Percentiles rank a stretch among this genome's conserved stretches.
These are phyloP conservation scores for Ophiobolus disseminans DNA, from an alignment of 2,329 filamentous ascomycete genomes.

Conservation along the genomic window DNA sequence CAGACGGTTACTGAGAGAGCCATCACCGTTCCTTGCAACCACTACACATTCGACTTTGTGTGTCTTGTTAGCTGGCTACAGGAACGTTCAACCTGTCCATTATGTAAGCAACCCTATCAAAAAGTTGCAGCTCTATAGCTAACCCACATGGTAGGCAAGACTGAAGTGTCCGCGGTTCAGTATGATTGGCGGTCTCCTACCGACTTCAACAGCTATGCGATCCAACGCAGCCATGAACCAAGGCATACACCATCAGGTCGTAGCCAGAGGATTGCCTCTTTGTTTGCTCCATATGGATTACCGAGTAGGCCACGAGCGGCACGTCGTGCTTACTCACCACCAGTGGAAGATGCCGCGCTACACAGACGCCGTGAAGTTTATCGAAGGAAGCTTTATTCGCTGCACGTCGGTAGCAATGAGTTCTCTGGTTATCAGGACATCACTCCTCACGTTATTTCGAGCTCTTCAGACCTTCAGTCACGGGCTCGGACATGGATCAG, in stretches of 20 bases:
- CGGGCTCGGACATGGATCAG: slow-evolving; percentile 82
- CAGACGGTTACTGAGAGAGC: slow-evolving; percentile 75
- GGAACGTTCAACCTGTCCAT: slow-evolving; percentile 73
- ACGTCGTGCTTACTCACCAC: slow-evolving; percentile 31
- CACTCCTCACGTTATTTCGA: slow-evolving; percentile 69
- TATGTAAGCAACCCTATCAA: slow-evolving; percentile 68
- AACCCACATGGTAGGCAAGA: slow-evolving; percentile 53
- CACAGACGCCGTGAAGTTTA: slow-evolving; percentile 76
- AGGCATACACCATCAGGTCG: slow-evolving; percentile 1
- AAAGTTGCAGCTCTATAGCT: neutral
- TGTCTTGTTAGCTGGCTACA: slow-evolving; percentile 86
- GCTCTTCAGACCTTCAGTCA: slow-evolving; percentile 71
- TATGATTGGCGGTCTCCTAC: slow-evolving; percentile 66
- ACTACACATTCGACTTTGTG: slow-evolving; percentile 82
- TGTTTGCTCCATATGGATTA: slow-evolving; percentile 23
- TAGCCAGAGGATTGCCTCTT: slow-evolving; percentile 7
- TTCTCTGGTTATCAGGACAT: slow-evolving; percentile 79
- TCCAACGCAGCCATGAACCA: slow-evolving; percentile 48
- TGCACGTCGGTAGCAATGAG: slow-evolving; percentile 82
- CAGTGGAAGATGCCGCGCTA: slow-evolving; percentile 55
- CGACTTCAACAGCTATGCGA: slow-evolving; percentile 65
- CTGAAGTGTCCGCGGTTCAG: slow-evolving; percentile 64
- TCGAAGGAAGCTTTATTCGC: slow-evolving; percentile 72
- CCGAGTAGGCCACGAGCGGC: slow-evolving; percentile 22
- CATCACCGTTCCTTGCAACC: slow-evolving; percentile 76